A percentile compares a stretch with the other conserved stretches of the same genome.
Evolutionary conservation across 495 filamentous ascomycete genomes (phyloP).

Genomic region (Lepraria neglecta): DNA sequence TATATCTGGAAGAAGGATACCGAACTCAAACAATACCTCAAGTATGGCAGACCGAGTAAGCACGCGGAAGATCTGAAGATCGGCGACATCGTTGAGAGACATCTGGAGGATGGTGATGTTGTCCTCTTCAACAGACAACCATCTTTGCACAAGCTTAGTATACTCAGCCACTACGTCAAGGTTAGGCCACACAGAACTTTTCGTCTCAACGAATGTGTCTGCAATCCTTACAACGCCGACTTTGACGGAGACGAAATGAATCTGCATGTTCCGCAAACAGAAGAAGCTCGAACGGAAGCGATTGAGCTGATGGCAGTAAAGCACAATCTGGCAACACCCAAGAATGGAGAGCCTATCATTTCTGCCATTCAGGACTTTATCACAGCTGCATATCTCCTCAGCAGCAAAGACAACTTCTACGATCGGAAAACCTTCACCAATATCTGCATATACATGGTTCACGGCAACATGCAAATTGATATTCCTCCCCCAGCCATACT

Average conservation of each 20-base stretch:
- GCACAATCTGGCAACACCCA: constrained; percentile 88
- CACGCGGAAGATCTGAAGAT: constrained; percentile 65
- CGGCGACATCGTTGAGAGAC: constrained; percentile 88
- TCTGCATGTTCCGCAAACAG: constrained; percentile 93
- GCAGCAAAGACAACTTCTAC: constrained; percentile 88
- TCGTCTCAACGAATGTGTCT: constrained; percentile 95
- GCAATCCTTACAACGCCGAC: constrained; percentile 97
- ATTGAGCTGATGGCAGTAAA: constrained; percentile 98
- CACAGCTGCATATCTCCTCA: constrained; percentile 84
- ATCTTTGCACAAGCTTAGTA: constrained; percentile 95
- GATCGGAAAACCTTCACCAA: constrained; percentile 79
- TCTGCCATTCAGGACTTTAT: constrained; percentile 98
- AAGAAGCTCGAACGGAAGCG: constrained; percentile 91
- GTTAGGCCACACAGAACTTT: constrained; percentile 95
- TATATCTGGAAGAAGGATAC: constrained; percentile 66
- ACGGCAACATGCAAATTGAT: constrained; percentile 71
- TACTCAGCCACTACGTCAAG: constrained; percentile 88
- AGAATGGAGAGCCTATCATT: constrained; percentile 98
- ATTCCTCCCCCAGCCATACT: constrained; percentile 78
- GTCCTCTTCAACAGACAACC: constrained; percentile 98
- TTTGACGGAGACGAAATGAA: constrained; percentile 99
- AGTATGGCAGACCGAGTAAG: constrained; percentile 60
- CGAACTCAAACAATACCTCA: constrained; percentile 63
- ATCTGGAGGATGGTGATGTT: constrained; percentile 92
- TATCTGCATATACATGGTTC: constrained; percentile 89